Conservation (phyloP, 805 yeast species). For the Nakazawaea anatomiae region DNA sequence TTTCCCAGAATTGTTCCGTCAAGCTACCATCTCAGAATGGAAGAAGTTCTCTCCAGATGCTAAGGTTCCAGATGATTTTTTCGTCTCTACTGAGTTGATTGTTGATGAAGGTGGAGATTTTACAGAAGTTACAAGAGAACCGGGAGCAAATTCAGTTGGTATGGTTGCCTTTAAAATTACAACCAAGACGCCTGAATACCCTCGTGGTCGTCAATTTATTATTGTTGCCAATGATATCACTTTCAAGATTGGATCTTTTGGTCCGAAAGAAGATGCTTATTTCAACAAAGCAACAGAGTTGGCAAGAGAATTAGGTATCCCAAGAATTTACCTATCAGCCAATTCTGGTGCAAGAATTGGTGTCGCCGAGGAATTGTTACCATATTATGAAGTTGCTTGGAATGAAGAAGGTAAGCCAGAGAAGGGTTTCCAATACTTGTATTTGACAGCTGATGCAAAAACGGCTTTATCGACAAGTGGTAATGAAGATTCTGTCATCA, state of each 20-base stretch:
- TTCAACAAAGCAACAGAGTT: conserved; percentile 89
- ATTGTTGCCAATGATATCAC: conserved; percentile 97
- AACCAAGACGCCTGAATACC: conserved; percentile 95
- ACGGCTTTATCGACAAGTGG: conserved; percentile 51
- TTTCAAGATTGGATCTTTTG: conserved; percentile 96
- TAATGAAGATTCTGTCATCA: conserved; percentile 54
- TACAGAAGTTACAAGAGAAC: conserved; percentile 88
- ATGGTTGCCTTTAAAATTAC: conserved; percentile 94
- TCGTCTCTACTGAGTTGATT: conserved; percentile 77
- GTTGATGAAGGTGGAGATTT: conserved; percentile 74
- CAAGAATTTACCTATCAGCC: conserved; percentile 93
- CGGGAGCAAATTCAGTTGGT: conserved; percentile 94
- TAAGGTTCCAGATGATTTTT: conserved; percentile 70
- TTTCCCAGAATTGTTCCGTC: conserved; percentile 97
- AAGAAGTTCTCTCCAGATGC: conserved; percentile 49
- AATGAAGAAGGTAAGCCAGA: conserved; percentile 65
- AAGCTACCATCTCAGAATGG: conserved; percentile 86
- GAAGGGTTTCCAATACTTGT: conserved; percentile 88
- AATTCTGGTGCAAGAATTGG: conserved; percentile 99
- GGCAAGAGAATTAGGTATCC: conserved; percentile 88
- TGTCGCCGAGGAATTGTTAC: conserved; percentile 91
- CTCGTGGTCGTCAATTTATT: conserved; percentile 90
- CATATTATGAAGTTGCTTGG: conserved; percentile 91
- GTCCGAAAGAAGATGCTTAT: conserved; percentile 91
- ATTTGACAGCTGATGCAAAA: conserved; percentile 65